These are phyloP conservation scores for Globisporangium paddicum DNA, from an alignment of 352 stramenopile species.

Conservation along the genomic window DNA sequence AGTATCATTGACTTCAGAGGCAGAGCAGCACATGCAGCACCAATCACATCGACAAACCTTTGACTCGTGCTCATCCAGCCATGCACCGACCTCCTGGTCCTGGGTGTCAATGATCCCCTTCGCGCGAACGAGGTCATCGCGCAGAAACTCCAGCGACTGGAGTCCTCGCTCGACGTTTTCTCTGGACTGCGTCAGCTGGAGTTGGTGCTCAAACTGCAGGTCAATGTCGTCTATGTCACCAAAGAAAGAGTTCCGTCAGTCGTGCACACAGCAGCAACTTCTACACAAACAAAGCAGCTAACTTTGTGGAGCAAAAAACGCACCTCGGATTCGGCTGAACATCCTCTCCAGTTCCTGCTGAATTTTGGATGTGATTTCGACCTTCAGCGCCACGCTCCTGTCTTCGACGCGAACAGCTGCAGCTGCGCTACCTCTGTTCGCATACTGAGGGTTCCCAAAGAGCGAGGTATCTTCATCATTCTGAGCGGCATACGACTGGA, in stretches of 20 bases:
- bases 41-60: slow-evolving; percentile 28
- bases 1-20: background rate
- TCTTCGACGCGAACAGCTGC: slow-evolving; percentile 28
- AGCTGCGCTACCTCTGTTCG: background rate
- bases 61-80: slow-evolving; percentile 73
- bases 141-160: slow-evolving; percentile 66
- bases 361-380: slow-evolving; percentile 74
- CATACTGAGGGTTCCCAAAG: slow-evolving; percentile 28
- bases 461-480: slow-evolving; percentile 28
- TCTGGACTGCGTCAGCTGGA: slow-evolving; percentile 73
- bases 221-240: slow-evolving; percentile 59
- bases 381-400: slow-evolving; percentile 42
- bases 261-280: background rate
- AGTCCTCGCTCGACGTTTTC: slow-evolving; percentile 74
- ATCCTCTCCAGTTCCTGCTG: slow-evolving; percentile 72
- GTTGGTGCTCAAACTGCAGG: slow-evolving; percentile 82
- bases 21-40: background rate
- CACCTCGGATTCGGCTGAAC: slow-evolving; percentile 78
- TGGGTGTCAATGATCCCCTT: slow-evolving; percentile 48
- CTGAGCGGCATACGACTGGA: slow-evolving; percentile 14
- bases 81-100: slow-evolving; percentile 51
- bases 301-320: background rate
- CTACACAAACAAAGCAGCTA: background rate
- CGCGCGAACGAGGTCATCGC: slow-evolving; percentile 56
- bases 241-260: background rate